Evolutionary conservation across 2,329 filamentous ascomycete species (phyloP).

Genomic region (Uncinocarpus reesii): DNA sequence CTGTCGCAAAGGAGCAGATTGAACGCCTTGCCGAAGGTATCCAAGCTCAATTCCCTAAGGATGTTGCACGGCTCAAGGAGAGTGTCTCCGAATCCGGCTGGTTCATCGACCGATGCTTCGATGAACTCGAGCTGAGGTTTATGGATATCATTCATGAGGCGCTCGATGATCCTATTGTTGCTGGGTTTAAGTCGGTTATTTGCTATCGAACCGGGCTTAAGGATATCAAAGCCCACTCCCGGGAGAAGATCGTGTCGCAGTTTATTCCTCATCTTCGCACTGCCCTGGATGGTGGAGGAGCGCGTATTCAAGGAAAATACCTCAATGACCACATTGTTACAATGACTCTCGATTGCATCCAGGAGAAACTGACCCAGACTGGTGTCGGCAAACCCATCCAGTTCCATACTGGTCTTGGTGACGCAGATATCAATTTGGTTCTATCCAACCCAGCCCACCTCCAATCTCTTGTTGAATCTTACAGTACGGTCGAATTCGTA

Average conservation of each 20-base stretch:
- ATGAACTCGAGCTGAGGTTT: constrained; percentile 42
- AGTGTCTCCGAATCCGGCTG: background rate
- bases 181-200: constrained; percentile 72
- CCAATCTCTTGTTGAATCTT: constrained; percentile 60
- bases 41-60: background rate
- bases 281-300: constrained; percentile 23
- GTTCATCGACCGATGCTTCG: background rate
- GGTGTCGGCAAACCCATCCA: constrained; percentile 60
- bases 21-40: background rate
- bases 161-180: constrained; percentile 57
- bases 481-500: constrained; percentile 61
- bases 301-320: constrained; percentile 47
- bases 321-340: constrained; percentile 63
- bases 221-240: constrained; percentile 42
- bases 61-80: background rate
- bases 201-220: constrained; percentile 69
- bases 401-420: constrained; percentile 73
- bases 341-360: constrained; percentile 50
- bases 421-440: constrained; percentile 62
- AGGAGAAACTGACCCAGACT: constrained; percentile 28
- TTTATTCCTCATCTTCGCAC: constrained; percentile 24
- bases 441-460: constrained; percentile 65
- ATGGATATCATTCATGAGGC: constrained; percentile 45
- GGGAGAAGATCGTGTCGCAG: constrained; percentile 28
- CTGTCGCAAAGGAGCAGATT: constrained; percentile 45